Percentiles rank a stretch among this genome's conserved stretches.
Conservation (phyloP, 148 eudicot species). For the Arbutus unedo region DNA sequence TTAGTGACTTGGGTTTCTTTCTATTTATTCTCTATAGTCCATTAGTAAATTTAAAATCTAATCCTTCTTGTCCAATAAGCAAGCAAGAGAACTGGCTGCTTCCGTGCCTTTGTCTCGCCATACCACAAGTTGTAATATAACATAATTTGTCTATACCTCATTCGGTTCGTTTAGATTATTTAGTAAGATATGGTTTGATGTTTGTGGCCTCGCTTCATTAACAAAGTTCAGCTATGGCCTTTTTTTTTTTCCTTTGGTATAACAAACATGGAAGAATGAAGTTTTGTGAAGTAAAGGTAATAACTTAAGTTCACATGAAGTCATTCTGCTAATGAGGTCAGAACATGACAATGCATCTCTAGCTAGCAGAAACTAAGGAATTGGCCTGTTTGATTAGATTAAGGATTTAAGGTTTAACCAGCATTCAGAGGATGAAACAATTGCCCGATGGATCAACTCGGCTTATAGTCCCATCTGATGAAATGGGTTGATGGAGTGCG, state of each 20-base stretch:
- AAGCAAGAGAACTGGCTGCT: too few species aligned
- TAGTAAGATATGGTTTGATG: too few species aligned
- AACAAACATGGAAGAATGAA: not conserved
- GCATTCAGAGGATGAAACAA: not conserved
- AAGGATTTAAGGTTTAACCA: not conserved
- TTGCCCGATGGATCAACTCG: not conserved
- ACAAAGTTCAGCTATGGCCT: not conserved
- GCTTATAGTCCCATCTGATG: not conserved
- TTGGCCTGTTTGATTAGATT: not conserved
- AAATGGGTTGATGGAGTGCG: not conserved
- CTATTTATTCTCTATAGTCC: too few species aligned
- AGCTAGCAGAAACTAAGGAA: not conserved
- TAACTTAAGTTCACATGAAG: not conserved
- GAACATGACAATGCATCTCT: not conserved
- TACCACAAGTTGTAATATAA: too few species aligned
- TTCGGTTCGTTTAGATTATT: too few species aligned
- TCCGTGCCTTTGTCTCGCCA: too few species aligned
- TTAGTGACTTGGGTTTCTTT: too few species aligned
- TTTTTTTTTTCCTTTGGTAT: not conserved
- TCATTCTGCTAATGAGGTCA: not conserved
- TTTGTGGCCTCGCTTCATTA: too few species aligned
- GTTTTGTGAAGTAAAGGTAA: not conserved
- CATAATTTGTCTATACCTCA: too few species aligned
- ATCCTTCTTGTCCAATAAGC: too few species aligned
- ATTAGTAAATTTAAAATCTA: too few species aligned